Evolutionary conservation across 352 stramenopile species (phyloP).

Genomic region (Plasmopara halstedii): DNA sequence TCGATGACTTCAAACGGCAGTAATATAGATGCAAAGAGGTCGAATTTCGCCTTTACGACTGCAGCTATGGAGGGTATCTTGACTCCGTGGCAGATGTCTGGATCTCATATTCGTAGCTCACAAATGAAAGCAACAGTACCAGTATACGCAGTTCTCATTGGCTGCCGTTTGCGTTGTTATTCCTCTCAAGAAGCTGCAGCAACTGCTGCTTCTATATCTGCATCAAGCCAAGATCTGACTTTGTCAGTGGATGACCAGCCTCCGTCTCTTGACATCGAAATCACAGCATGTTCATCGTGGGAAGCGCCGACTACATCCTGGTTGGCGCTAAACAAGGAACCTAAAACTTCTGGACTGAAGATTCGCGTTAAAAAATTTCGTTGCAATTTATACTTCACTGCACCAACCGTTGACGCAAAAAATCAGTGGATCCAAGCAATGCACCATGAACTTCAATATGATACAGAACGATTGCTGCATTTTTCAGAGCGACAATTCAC

Average conservation of each 20-base stretch:
- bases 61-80: constrained; percentile 51
- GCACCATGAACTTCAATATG: constrained; percentile 54
- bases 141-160: constrained; percentile 35
- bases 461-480: constrained; percentile 48
- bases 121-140: constrained; percentile 15
- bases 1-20: background rate
- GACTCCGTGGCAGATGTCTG: constrained; percentile 27
- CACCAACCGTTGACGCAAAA: constrained; percentile 26
- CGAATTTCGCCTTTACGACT: constrained; percentile 16
- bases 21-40: background rate
- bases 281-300: constrained; percentile 43
- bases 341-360: constrained; percentile 32
- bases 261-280: constrained; percentile 27
- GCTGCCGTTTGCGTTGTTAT: constrained; percentile 25
- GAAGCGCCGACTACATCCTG: constrained; percentile 13
- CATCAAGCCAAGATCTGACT: background rate
- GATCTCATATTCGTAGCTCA: constrained; percentile 12
- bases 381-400: constrained; percentile 30
- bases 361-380: constrained; percentile 21
- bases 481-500: constrained; percentile 47
- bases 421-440: constrained; percentile 45
- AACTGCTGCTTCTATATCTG: background rate
- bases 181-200: constrained; percentile 13
- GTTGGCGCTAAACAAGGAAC: constrained; percentile 17
- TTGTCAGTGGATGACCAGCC: constrained; percentile 7